Percentiles rank a stretch among this genome's conserved stretches.
Conservation (phyloP, 805 yeast species). For the Pichia eremophila region DNA sequence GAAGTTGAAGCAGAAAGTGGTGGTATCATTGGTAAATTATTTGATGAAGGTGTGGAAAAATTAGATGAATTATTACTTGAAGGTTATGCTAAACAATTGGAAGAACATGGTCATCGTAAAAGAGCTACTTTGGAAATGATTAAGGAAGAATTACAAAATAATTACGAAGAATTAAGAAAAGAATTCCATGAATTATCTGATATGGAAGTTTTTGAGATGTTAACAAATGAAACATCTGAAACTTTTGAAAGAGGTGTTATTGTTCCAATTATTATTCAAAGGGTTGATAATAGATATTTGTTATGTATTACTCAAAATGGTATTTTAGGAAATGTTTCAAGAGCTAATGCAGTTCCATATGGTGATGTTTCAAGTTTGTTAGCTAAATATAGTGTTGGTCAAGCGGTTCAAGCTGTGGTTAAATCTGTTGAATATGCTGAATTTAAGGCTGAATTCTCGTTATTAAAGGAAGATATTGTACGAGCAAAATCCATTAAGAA, state of each 20-base stretch:
- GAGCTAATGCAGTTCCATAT: slow-evolving; percentile 32
- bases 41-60: slow-evolving; percentile 61
- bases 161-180: slow-evolving; percentile 78
- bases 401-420: slow-evolving; percentile 80
- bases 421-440: slow-evolving; percentile 60
- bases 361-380: slow-evolving; percentile 34
- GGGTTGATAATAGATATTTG: slow-evolving; percentile 40
- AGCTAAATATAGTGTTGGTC: slow-evolving; percentile 47
- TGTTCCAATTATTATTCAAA: slow-evolving; percentile 64
- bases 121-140: slow-evolving; percentile 76
- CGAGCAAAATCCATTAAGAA: slow-evolving; percentile 39
- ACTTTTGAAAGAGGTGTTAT: slow-evolving; percentile 60
- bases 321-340: slow-evolving; percentile 30
- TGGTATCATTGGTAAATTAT: slow-evolving; percentile 67
- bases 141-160: slow-evolving; percentile 77
- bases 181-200: slow-evolving; percentile 56
- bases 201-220: slow-evolving; percentile 72
- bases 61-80: slow-evolving; percentile 82
- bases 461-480: slow-evolving; percentile 56
- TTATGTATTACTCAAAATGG: slow-evolving; percentile 46
- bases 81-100: slow-evolving; percentile 87
- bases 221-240: slow-evolving; percentile 78
- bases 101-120: slow-evolving; percentile 63
- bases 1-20: slow-evolving; percentile 71
- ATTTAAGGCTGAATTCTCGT: slow-evolving; percentile 65